A percentile compares a stretch with the other conserved stretches of the same genome.
phyloP scores from a whole-genome alignment of 2,329 filamentous ascomycete species.

The Diaporthe longicolla region DNA sequence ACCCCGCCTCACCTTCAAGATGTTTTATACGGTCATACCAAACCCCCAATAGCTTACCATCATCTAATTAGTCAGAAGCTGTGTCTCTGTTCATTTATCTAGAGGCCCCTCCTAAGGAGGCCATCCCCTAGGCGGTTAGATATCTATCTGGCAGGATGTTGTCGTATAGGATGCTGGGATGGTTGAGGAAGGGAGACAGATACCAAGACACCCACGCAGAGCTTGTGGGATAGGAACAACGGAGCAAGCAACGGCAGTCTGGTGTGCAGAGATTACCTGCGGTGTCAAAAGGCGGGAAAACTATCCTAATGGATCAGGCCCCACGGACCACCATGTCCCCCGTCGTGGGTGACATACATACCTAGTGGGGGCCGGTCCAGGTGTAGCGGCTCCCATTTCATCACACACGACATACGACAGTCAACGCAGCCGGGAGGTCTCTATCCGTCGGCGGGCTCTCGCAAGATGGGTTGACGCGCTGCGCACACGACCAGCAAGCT shows the following conservation, averaged over 20 bases:
- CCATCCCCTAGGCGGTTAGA: no score
- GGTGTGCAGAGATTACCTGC: neutral
- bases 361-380: no score
- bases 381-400: neutral
- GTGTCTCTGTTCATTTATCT: no score
- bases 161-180: no score
- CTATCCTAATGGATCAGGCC: neutral
- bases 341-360: conserved; percentile 4
- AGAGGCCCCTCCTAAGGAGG: no score
- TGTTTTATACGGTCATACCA: no score
- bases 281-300: neutral
- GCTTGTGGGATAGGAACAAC: neutral
- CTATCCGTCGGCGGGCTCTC: conserved; percentile 2
- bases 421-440: conserved; percentile 12
- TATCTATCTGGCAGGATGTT: no score
- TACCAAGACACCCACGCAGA: no score
- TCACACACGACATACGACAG: conserved; percentile 8
- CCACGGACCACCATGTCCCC: neutral
- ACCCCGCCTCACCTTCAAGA: no score
- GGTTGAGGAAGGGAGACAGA: no score
- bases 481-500: neutral
- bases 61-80: no score
- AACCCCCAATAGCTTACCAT: no score
- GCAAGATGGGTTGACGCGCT: neutral
- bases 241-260: neutral